Percentiles rank a stretch among this genome's conserved stretches.
Conservation (phyloP, 2,329 filamentous ascomycete genomes). For the Pseudogymnoascus sp. region DNA sequence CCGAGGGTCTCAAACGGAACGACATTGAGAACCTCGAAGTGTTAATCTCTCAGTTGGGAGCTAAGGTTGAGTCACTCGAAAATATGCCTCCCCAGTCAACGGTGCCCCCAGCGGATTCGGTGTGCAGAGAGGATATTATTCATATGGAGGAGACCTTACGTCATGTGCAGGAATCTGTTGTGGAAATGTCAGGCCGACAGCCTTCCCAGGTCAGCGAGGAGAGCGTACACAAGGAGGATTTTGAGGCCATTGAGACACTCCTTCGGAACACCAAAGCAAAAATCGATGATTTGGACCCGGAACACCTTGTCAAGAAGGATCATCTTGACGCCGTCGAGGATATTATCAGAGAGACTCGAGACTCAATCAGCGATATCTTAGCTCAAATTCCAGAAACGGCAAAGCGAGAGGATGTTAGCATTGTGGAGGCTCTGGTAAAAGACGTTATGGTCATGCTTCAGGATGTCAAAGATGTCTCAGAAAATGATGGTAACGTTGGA, state of each 20-base stretch:
- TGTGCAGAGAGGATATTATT: constrained; percentile 49
- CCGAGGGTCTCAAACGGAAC: constrained; percentile 54
- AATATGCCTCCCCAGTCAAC: constrained; percentile 42
- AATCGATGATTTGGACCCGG: constrained; percentile 74
- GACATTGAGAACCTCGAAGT: constrained; percentile 83
- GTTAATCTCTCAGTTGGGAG: constrained; percentile 72
- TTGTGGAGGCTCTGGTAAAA: constrained; percentile 70
- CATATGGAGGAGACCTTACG: constrained; percentile 50
- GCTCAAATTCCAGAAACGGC: constrained; percentile 64
- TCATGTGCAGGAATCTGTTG: constrained; percentile 53
- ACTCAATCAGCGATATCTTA: constrained; percentile 60
- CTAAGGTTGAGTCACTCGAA: constrained; percentile 77
- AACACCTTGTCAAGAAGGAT: constrained; percentile 62
- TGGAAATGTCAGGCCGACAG: constrained; percentile 42
- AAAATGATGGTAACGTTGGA: constrained; percentile 76
- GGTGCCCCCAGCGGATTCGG: constrained; percentile 34
- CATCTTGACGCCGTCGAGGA: constrained; percentile 48
- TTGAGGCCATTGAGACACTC: constrained; percentile 84
- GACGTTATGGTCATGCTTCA: constrained; percentile 72
- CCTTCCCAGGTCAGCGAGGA: constrained; percentile 34
- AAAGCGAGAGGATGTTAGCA: constrained; percentile 71
- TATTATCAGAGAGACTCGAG: constrained; percentile 68
- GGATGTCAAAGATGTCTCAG: constrained; percentile 66
- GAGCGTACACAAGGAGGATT: constrained; percentile 70
- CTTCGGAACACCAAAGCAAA: constrained; percentile 83